Base-by-base conservation (phyloP, 2,329 filamentous ascomycete species). In the Trichophyton rubrum region DNA sequence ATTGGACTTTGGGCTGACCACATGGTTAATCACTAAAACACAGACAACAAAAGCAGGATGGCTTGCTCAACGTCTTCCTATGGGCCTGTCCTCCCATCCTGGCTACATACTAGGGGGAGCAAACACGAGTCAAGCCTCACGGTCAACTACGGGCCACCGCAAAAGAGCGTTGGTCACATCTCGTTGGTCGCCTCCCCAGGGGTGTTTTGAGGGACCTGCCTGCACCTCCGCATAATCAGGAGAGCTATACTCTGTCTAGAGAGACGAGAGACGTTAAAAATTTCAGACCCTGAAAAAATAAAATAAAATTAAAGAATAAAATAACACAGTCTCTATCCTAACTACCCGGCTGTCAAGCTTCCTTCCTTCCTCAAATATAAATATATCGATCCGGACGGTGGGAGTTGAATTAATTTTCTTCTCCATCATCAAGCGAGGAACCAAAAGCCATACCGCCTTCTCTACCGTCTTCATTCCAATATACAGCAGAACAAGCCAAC, bases 121-220 rank as follows among this genome's bases (percentile, higher is more conserved):
- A 55, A 55, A 55, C 49, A 55, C 49, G 49, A 55, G 49, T 55
- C 49, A 55, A 55, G 49, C 49, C 49, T 55, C 49, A 35, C 49
- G 27, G 27, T 55, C 49, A 55, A 55, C 49, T 55, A 55, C 49
- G 49, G 49, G 49, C 11, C 49, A 55, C 49, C 27, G 27, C 49
- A 35, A 35, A 35, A 20, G 49, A 20, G 49, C 49, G 49, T 55
- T 55, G 49, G 49, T 55, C 49, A 55, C 49, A 55, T 55, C 24
- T 35, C 49, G 49, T 55, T 55, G 49, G 49, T 55, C 49, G 49
- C 49, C 49, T 55, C 20, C 4, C 27, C 49, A 55, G 49, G 49
- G 49, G 30, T 55, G 30, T 35, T 33, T 55, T 55, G 49, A 35
- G 49, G 40, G 49, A 53, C 47, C 47, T 53, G 47, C 47, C 47